Conservation (phyloP, 73 alveolate genomes). For the Paramecium tetraurelia region DNA sequence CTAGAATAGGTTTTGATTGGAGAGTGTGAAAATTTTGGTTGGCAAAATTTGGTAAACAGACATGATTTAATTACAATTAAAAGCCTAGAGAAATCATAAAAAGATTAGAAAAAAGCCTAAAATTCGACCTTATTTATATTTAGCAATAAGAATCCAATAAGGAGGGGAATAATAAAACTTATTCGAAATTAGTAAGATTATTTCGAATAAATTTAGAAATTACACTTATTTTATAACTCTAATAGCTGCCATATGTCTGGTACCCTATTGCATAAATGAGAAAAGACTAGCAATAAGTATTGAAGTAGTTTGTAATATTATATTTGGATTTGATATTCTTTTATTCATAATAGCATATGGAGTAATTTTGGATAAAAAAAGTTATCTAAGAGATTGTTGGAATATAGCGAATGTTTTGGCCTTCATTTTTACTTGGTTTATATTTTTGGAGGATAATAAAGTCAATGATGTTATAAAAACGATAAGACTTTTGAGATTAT, state of each 20-base stretch:
- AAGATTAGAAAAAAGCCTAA: background rate
- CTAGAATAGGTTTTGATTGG: background rate
- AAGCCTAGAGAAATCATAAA: background rate
- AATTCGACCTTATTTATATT: background rate
- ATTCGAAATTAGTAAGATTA: background rate
- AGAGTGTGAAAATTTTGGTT: background rate
- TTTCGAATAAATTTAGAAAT: background rate
- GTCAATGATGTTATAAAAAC: background rate
- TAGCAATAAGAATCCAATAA: background rate
- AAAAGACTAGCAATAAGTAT: background rate
- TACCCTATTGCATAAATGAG: background rate
- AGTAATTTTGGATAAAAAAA: background rate
- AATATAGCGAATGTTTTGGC: background rate
- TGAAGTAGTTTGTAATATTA: background rate
- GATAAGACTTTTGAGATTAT: slow-evolving; percentile 10
- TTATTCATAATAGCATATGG: background rate
- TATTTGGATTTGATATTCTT: slow-evolving; percentile 21
- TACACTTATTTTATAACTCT: background rate
- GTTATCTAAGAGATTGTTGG: slow-evolving; percentile 1
- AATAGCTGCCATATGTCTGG: background rate
- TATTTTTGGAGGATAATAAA: background rate
- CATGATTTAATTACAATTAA: background rate
- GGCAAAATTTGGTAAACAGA: background rate
- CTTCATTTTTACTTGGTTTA: background rate
- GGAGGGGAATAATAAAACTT: background rate